Evolutionary conservation across 2,329 filamentous ascomycete genomes (phyloP).

Genomic region (Apiospora aurea): DNA sequence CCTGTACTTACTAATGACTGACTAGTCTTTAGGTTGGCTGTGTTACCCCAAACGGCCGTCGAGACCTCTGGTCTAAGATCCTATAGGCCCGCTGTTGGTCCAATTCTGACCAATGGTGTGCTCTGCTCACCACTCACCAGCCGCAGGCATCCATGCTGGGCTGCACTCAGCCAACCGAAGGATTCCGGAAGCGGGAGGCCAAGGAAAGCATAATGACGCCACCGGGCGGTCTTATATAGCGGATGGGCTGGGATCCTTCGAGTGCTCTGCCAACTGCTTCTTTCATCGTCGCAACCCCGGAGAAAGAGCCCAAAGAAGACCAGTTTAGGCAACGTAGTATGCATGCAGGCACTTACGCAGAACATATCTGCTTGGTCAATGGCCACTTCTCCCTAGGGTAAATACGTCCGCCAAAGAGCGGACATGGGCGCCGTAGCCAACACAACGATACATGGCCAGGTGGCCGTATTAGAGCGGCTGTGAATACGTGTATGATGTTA

Average conservation of each 20-base stretch:
- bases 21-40: not conserved
- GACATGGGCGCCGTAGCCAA: not conserved
- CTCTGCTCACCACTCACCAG: not conserved
- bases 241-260: not conserved
- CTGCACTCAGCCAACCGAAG: not conserved
- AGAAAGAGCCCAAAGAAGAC: not conserved
- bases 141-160: not conserved
- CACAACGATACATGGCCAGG: not conserved
- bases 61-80: not conserved
- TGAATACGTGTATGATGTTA: not conserved
- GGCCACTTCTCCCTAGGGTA: no score
- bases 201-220: not conserved
- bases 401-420: no score
- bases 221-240: not conserved
- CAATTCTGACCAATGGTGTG: not conserved
- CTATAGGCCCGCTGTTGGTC: not conserved
- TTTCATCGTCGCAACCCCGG: no score
- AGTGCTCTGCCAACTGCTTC: not conserved
- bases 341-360: not conserved
- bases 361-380: not conserved
- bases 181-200: not conserved
- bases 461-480: not conserved
- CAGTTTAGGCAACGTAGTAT: not conserved
- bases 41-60: not conserved
- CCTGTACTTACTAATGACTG: not conserved